A percentile compares a stretch with the other conserved stretches of the same genome.
Conservation (phyloP, 75 land plant species). For the Isoetes taiwanensis region DNA sequence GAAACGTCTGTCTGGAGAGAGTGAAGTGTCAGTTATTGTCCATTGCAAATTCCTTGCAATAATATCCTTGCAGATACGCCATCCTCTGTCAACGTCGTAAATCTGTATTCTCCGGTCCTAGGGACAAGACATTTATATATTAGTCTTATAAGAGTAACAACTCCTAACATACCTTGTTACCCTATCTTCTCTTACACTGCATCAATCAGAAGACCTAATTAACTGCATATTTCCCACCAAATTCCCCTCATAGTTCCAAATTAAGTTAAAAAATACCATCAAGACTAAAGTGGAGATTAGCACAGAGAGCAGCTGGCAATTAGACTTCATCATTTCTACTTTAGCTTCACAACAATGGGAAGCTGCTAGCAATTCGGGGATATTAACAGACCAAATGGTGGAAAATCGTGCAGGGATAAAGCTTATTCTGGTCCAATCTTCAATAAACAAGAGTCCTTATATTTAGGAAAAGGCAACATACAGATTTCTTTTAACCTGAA, state of each 20-base stretch:
- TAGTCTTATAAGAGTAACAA: background rate
- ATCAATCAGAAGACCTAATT: background rate
- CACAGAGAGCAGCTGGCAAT: too few species aligned
- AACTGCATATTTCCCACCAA: background rate
- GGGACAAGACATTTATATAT: background rate
- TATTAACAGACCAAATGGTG: too few species aligned
- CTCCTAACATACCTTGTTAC: background rate
- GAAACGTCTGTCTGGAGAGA: conserved; percentile 70
- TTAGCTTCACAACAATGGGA: too few species aligned
- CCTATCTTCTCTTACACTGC: too few species aligned
- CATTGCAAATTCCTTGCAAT: conserved; percentile 60
- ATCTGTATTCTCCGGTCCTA: conserved; percentile 68
- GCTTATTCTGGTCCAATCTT: too few species aligned
- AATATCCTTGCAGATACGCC: conserved; percentile 59
- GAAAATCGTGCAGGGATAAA: too few species aligned
- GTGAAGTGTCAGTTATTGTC: conserved; percentile 86
- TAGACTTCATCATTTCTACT: too few species aligned
- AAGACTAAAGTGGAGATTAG: background rate
- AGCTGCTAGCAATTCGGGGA: too few species aligned
- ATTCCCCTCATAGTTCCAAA: background rate
- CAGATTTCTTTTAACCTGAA: too few species aligned
- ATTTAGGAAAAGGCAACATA: too few species aligned
- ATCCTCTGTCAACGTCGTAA: conserved; percentile 63
- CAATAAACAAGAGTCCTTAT: too few species aligned
- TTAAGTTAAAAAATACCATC: background rate